These are phyloP conservation scores for Hansenula lynferdii DNA, from an alignment of 1,139 yeast genomes.

Conservation along the genomic window DNA sequence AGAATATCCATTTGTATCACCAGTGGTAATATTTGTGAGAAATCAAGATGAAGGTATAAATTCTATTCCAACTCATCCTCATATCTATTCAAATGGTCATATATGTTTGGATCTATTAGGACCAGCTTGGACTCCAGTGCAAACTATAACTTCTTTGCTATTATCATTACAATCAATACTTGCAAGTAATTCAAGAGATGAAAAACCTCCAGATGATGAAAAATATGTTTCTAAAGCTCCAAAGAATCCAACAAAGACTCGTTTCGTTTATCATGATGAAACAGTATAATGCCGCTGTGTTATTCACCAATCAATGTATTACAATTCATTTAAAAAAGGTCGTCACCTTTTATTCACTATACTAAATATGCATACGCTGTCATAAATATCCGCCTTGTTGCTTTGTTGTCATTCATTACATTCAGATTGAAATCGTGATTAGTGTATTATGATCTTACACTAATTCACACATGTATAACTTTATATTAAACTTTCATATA, in stretches of 20 bases:
- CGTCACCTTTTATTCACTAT: no score
- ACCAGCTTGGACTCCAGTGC: conserved; percentile 71
- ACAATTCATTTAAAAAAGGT: no score
- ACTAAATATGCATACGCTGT: no score
- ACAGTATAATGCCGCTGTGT: no score
- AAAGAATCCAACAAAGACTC: conserved; percentile 45
- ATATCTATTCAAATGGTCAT: conserved; percentile 70
- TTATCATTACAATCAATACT: conserved; percentile 66
- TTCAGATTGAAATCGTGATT: no score
- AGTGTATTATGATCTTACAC: no score
- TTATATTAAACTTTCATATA: no score
- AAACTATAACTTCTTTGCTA: conserved; percentile 47
- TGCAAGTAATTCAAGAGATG: conserved; percentile 38
- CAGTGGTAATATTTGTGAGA: conserved; percentile 48
- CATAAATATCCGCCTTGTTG: no score
- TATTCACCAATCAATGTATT: no score
- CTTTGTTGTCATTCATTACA: no score
- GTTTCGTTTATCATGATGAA: conserved; percentile 56
- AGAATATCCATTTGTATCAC: conserved; percentile 62
- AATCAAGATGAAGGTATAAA: conserved; percentile 26
- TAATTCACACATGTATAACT: no score
- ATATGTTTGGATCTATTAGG: conserved; percentile 63
- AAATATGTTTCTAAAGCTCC: conserved; percentile 50
- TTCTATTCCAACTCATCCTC: conserved; percentile 62
- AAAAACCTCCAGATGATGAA: conserved; percentile 44